Conservation (phyloP, 306 rosid species). For the Corylus avellana region DNA sequence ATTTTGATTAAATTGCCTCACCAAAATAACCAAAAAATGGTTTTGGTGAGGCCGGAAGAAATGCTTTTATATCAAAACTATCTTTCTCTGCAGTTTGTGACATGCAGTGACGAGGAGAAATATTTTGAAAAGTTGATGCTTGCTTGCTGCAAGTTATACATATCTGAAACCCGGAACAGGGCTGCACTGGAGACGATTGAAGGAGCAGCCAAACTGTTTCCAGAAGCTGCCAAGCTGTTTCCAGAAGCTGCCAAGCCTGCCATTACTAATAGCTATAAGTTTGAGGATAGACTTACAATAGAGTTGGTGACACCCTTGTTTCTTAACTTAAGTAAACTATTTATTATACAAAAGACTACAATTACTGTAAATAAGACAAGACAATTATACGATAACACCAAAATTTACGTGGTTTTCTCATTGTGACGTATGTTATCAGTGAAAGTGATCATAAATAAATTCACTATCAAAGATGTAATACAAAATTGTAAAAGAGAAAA, state of each 20-base stretch:
- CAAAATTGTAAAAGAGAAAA: no score
- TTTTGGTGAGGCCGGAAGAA: neutral
- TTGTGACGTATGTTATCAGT: no score
- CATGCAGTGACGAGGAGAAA: constrained; percentile 24
- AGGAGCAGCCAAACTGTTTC: constrained; percentile 62
- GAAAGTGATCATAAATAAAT: no score
- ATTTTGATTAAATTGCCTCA: no score
- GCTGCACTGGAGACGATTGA: constrained; percentile 69
- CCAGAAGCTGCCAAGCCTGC: constrained; percentile 61
- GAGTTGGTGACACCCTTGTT: constrained; percentile 89
- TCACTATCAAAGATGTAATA: no score
- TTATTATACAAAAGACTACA: no score
- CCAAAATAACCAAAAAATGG: no score
- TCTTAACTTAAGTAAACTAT: constrained; percentile 13
- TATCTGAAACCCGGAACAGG: constrained; percentile 84
- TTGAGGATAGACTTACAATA: constrained; percentile 75
- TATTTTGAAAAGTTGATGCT: constrained; percentile 41
- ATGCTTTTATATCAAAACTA: constrained; percentile 5
- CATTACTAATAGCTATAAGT: constrained; percentile 51
- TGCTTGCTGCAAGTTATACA: constrained; percentile 89
- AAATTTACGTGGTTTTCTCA: no score
- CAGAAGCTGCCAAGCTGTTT: constrained; percentile 53
- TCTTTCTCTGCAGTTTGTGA: constrained; percentile 33
- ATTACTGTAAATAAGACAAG: no score
- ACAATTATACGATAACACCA: no score